phyloP scores from a whole-genome alignment of 768 basidiomycete genomes.

The Psilocybe azurescens region DNA sequence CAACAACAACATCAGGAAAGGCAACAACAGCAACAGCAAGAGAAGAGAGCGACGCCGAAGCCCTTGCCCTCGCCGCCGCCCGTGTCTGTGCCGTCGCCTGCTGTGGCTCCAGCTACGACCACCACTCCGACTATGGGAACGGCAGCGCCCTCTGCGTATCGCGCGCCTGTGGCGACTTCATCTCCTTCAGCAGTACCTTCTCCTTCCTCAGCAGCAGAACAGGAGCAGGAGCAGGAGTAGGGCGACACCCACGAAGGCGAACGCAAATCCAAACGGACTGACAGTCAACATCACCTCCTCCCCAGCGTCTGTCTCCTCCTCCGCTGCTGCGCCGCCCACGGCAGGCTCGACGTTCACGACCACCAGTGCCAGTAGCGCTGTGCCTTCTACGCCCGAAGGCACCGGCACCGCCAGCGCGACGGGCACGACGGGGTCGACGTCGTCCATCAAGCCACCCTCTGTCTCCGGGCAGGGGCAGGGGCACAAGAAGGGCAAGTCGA shows the following conservation, averaged over 20 bases:
- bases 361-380: background rate
- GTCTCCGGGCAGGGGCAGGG: slow-evolving; percentile 29
- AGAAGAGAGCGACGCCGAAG: slow-evolving; percentile 32
- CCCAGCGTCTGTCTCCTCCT: slow-evolving; percentile 23
- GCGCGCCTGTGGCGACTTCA: slow-evolving; percentile 9
- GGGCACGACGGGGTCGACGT: slow-evolving; percentile 22
- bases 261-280: slow-evolving; percentile 10
- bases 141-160: slow-evolving; percentile 23
- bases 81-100: background rate
- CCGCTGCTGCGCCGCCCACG: no score
- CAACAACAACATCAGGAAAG: no score
- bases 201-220: background rate
- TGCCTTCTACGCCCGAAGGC: slow-evolving; percentile 14
- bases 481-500: slow-evolving; percentile 68
- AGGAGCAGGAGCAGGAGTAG: background rate
- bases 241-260: background rate
- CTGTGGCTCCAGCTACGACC: background rate
- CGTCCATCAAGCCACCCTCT: slow-evolving; percentile 10
- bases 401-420: slow-evolving; percentile 38
- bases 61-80: slow-evolving; percentile 38
- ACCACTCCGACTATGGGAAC: no score
- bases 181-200: background rate
- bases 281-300: slow-evolving; percentile 44
- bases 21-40: slow-evolving; percentile 20
- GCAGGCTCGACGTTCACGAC: slow-evolving; percentile 1